Conservation (phyloP, 345 rosid genomes). For the Citrus medica region DNA sequence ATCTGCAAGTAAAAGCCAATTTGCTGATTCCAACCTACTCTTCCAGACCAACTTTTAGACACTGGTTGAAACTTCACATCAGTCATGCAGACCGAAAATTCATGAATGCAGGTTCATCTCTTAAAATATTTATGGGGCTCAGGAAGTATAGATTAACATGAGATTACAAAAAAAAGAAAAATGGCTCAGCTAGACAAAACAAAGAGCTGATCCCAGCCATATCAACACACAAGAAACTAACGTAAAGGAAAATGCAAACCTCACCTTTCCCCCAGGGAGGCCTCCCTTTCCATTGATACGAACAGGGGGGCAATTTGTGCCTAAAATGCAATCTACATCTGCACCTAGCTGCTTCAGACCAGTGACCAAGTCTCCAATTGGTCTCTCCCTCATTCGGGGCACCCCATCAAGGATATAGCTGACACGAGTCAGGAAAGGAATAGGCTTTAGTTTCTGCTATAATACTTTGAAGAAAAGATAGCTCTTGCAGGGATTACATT, state of each 20-base stretch:
- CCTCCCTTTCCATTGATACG: constrained; percentile 77
- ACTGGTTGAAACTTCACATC: not conserved
- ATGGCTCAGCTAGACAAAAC: not conserved
- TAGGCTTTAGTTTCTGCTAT: not conserved
- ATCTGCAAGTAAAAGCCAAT: not conserved
- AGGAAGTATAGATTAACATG: not conserved
- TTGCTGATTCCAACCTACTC: not conserved
- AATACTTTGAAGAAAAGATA: not conserved
- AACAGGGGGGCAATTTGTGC: constrained; percentile 90
- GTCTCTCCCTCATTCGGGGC: constrained; percentile 97
- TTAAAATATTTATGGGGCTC: not conserved
- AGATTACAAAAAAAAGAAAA: not conserved
- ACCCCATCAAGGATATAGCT: constrained; percentile 95
- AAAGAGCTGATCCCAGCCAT: not conserved
- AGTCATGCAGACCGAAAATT: not conserved
- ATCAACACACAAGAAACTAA: not conserved
- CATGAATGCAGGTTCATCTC: not conserved
- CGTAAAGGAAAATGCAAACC: constrained; percentile 5
- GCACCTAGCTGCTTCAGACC: constrained; percentile 98
- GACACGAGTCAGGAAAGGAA: constrained; percentile 6
- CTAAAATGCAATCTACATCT: constrained; percentile 64
- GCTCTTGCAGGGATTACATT: not conserved
- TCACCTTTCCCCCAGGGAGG: constrained; percentile 95
- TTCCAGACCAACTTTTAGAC: not conserved
- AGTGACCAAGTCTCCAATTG: constrained; percentile 80